Percentiles rank a stretch among this genome's conserved stretches.
These are phyloP conservation scores for Exophiala phaeomuriformis DNA, from an alignment of 2,329 filamentous ascomycete species.

Conservation along the genomic window DNA sequence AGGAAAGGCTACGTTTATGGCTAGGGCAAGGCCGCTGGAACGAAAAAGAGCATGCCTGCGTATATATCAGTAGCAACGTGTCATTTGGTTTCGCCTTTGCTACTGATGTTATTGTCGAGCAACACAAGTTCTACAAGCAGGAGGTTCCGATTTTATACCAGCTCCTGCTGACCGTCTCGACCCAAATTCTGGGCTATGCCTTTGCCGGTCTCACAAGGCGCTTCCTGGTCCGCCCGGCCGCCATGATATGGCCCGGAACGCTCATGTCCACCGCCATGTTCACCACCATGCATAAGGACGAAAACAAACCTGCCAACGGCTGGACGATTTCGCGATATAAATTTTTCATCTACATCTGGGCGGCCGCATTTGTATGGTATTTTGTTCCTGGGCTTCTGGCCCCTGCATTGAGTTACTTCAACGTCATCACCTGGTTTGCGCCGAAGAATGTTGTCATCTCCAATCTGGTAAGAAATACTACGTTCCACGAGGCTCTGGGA, in stretches of 20 bases:
- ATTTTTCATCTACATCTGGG: conserved; percentile 72
- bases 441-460: conserved; percentile 79
- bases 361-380: conserved; percentile 68
- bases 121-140: conserved; percentile 82
- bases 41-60: conserved; percentile 80
- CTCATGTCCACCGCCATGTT: conserved; percentile 88
- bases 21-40: conserved; percentile 76
- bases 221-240: conserved; percentile 74
- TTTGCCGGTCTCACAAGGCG: conserved; percentile 75
- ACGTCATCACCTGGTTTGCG: conserved; percentile 79
- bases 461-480: conserved; percentile 47
- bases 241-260: conserved; percentile 88
- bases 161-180: conserved; percentile 73
- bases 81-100: conserved; percentile 86
- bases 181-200: conserved; percentile 77
- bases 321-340: conserved; percentile 77
- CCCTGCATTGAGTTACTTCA: conserved; percentile 82
- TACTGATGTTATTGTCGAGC: conserved; percentile 80
- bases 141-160: conserved; percentile 70
- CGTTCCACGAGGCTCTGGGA: background rate
- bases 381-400: conserved; percentile 76
- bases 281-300: conserved; percentile 72
- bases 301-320: conserved; percentile 72
- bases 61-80: conserved; percentile 84
- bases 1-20: conserved; percentile 57